Percentiles rank a stretch among this genome's conserved stretches.
Conservation (phyloP, 2,329 filamentous ascomycete species). For the Diaporthe citrichinensis region DNA sequence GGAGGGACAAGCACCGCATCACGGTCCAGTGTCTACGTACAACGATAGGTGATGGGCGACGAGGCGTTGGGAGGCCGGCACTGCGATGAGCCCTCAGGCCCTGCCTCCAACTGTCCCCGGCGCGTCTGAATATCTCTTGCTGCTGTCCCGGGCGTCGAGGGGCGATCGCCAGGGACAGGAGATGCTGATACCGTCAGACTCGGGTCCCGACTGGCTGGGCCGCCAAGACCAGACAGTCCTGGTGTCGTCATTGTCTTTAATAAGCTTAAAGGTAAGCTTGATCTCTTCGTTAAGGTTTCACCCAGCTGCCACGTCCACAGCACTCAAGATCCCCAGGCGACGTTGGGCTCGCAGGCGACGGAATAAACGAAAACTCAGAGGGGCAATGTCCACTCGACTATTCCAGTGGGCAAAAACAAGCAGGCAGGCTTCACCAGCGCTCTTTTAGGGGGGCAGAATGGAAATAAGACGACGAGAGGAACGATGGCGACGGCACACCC, state of each 20-base stretch:
- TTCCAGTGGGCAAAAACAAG: neutral
- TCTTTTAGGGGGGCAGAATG: neutral
- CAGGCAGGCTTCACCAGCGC: neutral
- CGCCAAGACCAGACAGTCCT: neutral
- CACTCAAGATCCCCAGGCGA: neutral
- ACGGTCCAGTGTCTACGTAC: constrained; percentile 11
- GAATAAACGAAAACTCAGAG: neutral
- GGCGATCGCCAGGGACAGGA: neutral
- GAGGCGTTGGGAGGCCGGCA: constrained; percentile 15
- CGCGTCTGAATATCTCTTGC: neutral
- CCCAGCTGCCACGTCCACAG: neutral
- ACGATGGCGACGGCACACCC: neutral
- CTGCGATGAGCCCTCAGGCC: neutral
- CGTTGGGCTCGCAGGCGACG: neutral
- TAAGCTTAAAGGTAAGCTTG: constrained; percentile 16
- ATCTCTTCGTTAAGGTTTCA: neutral
- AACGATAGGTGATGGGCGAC: constrained; percentile 65
- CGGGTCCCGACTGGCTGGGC: constrained; percentile 15
- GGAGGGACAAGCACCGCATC: neutral
- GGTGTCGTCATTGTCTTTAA: constrained; percentile 17
- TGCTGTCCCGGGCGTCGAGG: neutral
- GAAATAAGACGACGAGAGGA: constrained; percentile 10
- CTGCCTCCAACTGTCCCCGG: neutral
- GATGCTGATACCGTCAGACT: neutral
- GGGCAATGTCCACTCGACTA: neutral